phyloP scores from a whole-genome alignment of 352 stramenopile species.

The Blastocystis hominis region DNA sequence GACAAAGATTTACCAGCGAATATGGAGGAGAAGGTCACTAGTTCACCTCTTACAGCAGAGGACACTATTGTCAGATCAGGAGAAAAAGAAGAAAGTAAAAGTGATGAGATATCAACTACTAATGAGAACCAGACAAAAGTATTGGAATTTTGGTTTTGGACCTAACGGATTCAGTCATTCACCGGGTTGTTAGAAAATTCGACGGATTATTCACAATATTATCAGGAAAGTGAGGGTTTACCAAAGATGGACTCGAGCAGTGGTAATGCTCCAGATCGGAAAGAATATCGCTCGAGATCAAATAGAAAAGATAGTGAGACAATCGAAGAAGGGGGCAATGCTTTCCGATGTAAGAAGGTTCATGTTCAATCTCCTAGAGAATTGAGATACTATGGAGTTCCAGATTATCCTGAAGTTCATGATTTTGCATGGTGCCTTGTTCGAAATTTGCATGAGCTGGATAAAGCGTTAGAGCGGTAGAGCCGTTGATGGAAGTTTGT shows the following conservation, averaged over 20 bases:
- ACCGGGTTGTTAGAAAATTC: background rate
- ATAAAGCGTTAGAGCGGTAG: background rate
- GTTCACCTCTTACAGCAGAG: background rate
- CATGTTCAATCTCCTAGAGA: background rate
- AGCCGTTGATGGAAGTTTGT: background rate
- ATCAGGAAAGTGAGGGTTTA: background rate
- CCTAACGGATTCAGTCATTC: background rate
- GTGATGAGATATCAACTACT: background rate
- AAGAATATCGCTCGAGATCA: background rate
- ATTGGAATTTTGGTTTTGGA: background rate
- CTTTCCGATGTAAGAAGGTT: background rate
- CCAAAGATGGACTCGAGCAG: background rate
- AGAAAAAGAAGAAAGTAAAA: background rate
- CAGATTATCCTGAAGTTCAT: background rate
- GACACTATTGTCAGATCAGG: background rate
- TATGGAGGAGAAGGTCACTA: background rate
- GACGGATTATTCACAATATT: background rate
- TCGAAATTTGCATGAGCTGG: conserved; percentile 19
- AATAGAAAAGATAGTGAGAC: background rate
- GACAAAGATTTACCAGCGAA: background rate
- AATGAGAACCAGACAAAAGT: background rate
- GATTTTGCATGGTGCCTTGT: background rate
- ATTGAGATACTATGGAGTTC: background rate
- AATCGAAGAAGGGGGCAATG: background rate
- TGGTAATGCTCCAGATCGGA: background rate